Conservation (phyloP, 164 flowering plant genomes). For the Piper longum region DNA sequence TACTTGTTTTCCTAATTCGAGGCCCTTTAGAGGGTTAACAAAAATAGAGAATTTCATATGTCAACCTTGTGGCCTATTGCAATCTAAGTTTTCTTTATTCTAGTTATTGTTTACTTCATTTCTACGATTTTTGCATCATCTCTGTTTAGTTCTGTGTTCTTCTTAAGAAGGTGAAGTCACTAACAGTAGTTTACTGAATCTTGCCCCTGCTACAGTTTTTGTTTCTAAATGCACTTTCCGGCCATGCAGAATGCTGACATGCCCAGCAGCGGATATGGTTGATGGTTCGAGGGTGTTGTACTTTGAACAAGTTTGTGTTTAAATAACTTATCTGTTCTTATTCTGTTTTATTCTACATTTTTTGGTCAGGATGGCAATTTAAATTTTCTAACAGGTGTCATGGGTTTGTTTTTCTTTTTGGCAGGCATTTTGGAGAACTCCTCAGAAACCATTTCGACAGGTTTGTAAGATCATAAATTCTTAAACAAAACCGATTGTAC, state of each 20-base stretch:
- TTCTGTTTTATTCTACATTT: not conserved
- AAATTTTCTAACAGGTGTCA: not conserved
- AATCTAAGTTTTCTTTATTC: no score
- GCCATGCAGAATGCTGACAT: slow-evolving; percentile 59
- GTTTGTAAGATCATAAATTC: slow-evolving; percentile 17
- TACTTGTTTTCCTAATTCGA: no score
- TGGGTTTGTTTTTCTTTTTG: slow-evolving; percentile 9
- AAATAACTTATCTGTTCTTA: not conserved
- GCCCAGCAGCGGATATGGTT: slow-evolving; percentile 93
- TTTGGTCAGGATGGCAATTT: not conserved
- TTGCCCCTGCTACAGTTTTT: not conserved
- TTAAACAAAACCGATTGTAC: not conserved
- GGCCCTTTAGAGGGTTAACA: no score
- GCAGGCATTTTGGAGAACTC: slow-evolving; percentile 98
- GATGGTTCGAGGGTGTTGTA: slow-evolving; percentile 87
- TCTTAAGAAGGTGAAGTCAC: not conserved
- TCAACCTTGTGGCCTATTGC: no score
- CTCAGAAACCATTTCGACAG: slow-evolving; percentile 94
- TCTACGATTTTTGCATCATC: no score
- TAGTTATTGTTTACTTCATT: not conserved
- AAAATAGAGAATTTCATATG: no score
- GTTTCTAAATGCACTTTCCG: not conserved
- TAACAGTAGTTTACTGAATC: not conserved
- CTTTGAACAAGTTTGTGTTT: slow-evolving; percentile 54
- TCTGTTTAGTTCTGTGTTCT: not conserved